Percentiles rank a stretch among this genome's conserved stretches.
Evolutionary conservation across 2,329 filamentous ascomycete species (phyloP).

Genomic region (Hypoxylon sp.): DNA sequence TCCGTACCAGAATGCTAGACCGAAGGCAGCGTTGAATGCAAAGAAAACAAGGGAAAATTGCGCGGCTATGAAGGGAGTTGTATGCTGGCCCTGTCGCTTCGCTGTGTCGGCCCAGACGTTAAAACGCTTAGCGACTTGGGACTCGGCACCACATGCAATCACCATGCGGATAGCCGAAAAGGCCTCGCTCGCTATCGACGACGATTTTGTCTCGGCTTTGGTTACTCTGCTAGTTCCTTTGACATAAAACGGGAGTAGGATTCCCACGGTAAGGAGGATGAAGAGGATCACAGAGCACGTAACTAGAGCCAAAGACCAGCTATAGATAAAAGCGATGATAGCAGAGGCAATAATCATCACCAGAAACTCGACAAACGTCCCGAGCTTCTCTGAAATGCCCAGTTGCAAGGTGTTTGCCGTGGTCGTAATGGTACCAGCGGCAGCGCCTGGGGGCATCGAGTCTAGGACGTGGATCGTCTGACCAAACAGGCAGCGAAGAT

Average conservation of each 20-base stretch:
- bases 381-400: constrained; percentile 75
- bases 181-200: constrained; percentile 73
- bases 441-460: constrained; percentile 73
- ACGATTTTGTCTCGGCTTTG: constrained; percentile 70
- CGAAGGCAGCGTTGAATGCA: constrained; percentile 67
- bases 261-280: constrained; percentile 64
- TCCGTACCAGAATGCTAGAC: constrained; percentile 75
- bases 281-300: constrained; percentile 71
- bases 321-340: constrained; percentile 70
- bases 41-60: constrained; percentile 72
- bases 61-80: constrained; percentile 65
- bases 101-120: constrained; percentile 69
- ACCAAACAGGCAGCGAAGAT: constrained; percentile 73
- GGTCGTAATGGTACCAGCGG: constrained; percentile 74
- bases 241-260: constrained; percentile 69
- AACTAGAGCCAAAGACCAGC: constrained; percentile 73
- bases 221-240: constrained; percentile 64
- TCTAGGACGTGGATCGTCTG: constrained; percentile 79
- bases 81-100: constrained; percentile 63
- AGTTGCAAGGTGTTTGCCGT: constrained; percentile 76
- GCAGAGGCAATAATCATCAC: constrained; percentile 68
- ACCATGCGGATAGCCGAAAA: constrained; percentile 74
- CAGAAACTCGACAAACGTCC: constrained; percentile 69
- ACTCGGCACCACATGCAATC: constrained; percentile 73
- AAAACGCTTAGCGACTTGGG: constrained; percentile 68